Evolutionary conservation across 31 red algal genomes (phyloP).

Genomic region (Endocladia muricata): DNA sequence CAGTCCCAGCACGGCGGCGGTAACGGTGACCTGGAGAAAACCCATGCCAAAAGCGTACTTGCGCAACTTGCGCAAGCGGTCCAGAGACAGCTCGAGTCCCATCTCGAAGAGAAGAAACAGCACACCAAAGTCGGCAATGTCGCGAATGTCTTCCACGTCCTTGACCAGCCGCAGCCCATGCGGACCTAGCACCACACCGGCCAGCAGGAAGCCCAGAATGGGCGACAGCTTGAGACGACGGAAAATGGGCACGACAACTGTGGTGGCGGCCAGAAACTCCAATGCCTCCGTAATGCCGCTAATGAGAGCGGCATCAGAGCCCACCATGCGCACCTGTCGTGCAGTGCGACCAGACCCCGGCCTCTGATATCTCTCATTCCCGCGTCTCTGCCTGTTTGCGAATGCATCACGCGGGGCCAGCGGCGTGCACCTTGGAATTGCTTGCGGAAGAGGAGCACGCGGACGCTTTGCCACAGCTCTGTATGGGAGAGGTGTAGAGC

Average conservation of each 20-base stretch:
- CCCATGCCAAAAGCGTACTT: conserved; percentile 87
- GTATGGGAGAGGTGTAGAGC: too few species aligned
- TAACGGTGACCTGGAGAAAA: conserved; percentile 66
- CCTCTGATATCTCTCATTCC: not conserved
- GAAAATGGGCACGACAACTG: conserved; percentile 78
- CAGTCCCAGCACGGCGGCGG: conserved; percentile 60
- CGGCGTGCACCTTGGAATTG: not conserved
- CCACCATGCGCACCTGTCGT: not conserved
- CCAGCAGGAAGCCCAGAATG: conserved; percentile 87
- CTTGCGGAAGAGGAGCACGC: not conserved
- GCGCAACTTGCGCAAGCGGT: conserved; percentile 76
- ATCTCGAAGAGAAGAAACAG: conserved; percentile 95
- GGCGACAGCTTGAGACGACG: conserved; percentile 78
- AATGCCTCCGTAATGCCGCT: conserved; percentile 68
- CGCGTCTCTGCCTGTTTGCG: not conserved
- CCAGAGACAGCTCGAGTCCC: conserved; percentile 87
- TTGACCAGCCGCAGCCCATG: conserved; percentile 78
- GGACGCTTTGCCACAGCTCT: not conserved
- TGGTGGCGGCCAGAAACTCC: conserved; percentile 70
- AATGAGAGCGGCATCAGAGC: conserved; percentile 52
- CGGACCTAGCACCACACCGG: conserved; percentile 82
- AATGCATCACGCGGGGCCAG: not conserved
- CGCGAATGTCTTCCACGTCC: conserved; percentile 82
- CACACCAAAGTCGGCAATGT: conserved; percentile 89
- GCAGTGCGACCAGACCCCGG: not conserved